Evolutionary conservation across 805 yeast genomes (phyloP).

Genomic region (Ascoidea rubescens): DNA sequence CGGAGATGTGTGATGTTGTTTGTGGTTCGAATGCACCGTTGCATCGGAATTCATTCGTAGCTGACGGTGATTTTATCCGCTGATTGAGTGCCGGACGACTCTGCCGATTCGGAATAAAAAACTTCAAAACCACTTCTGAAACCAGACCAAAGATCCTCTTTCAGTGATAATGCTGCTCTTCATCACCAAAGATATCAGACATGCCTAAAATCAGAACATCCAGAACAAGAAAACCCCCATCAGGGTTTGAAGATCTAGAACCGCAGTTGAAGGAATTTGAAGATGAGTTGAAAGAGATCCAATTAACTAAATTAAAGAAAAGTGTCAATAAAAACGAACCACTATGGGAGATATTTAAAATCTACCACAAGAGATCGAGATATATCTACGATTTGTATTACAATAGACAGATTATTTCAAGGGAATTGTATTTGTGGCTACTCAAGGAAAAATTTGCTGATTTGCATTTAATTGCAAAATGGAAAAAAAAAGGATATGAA

Average conservation of each 20-base stretch:
- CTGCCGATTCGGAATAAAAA: no score
- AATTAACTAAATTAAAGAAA: slow-evolving; percentile 22
- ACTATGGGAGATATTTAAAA: slow-evolving; percentile 54
- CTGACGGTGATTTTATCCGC: no score
- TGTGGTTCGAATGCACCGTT: no score
- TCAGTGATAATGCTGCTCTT: no score
- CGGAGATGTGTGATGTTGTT: no score
- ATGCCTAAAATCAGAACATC: no score
- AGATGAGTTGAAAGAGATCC: slow-evolving; percentile 40
- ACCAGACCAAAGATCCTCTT: no score
- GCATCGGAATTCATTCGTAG: no score
- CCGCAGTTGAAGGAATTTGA: slow-evolving; percentile 52
- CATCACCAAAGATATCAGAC: no score
- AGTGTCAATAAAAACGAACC: slow-evolving; percentile 39
- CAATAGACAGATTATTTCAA: slow-evolving; percentile 51
- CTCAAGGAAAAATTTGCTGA: slow-evolving; percentile 55
- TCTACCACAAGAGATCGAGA: slow-evolving; percentile 64
- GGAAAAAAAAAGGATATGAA: slow-evolving; percentile 81
- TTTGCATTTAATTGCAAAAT: slow-evolving; percentile 62
- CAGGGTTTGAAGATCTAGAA: slow-evolving; percentile 55
- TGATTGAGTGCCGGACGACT: no score
- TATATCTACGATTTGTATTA: slow-evolving; percentile 66
- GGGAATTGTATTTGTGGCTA: slow-evolving; percentile 62
- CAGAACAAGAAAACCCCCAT: slow-evolving; percentile 36
- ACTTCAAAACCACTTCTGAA: no score